Conservation (phyloP, 208 protist species). For the Acanthamoeba castellanii region DNA sequence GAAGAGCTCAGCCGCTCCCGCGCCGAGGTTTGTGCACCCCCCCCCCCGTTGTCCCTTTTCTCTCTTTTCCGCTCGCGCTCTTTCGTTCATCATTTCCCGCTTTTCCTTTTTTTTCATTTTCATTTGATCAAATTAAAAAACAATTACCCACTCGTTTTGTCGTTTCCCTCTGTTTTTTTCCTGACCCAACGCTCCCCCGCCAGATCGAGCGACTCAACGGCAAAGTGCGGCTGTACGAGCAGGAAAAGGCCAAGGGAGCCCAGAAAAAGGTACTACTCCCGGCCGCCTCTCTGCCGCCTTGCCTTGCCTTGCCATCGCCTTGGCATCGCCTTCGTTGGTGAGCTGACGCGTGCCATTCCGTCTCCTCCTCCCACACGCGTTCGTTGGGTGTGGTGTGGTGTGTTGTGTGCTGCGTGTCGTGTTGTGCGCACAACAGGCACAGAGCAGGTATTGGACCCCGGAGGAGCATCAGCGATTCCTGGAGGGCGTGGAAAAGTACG, state of each 20-base stretch:
- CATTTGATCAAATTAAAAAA: not conserved
- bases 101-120: not conserved
- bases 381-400: not conserved
- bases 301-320: too few relatives aligned
- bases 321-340: too few relatives aligned
- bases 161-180: not conserved
- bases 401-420: too few relatives aligned
- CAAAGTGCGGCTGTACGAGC: conserved; percentile 82
- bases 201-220: conserved; percentile 79
- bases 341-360: not conserved
- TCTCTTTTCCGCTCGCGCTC: too few relatives aligned
- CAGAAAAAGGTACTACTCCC: conserved; percentile 76
- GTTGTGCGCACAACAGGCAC: not conserved
- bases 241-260: conserved; percentile 79
- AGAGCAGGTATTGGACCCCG: conserved; percentile 85
- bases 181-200: not conserved
- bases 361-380: not conserved
- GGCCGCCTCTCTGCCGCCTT: not conserved
- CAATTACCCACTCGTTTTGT: not conserved
- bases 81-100: not conserved
- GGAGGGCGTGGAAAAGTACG: conserved; percentile 78
- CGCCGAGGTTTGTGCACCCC: not conserved
- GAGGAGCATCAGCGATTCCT: conserved; percentile 84
- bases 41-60: too few relatives aligned
- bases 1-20: conserved; percentile 75